A percentile compares a stretch with the other conserved stretches of the same genome.
Evolutionary conservation across 139 green algal genomes (phyloP).

Genomic region (Limnomonas spitsbergensis): DNA sequence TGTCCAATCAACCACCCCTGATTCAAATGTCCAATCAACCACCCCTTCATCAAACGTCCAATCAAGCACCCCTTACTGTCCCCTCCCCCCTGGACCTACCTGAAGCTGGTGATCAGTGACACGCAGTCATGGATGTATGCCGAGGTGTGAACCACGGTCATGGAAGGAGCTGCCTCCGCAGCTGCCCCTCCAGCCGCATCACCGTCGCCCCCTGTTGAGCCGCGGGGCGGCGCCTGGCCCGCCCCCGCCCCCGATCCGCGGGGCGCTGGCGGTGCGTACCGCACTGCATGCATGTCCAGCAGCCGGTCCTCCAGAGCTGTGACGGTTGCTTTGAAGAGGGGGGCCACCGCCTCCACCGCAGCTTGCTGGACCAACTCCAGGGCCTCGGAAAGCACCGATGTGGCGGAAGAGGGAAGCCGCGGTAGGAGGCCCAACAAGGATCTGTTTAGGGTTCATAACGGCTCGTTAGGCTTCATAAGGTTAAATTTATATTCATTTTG

Average conservation of each 20-base stretch:
- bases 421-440: slow-evolving; percentile 17
- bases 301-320: slow-evolving; percentile 30
- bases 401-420: slow-evolving; percentile 27
- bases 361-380: slow-evolving; percentile 32
- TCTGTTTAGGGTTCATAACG: slow-evolving; percentile 39
- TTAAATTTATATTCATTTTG: no score
- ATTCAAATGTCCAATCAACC: no score
- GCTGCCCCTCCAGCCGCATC: neutral
- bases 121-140: slow-evolving; percentile 64
- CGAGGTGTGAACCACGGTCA: slow-evolving; percentile 53
- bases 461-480: neutral
- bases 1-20: no score
- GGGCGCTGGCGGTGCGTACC: no score
- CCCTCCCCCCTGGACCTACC: no score
- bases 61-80: no score
- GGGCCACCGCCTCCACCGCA: slow-evolving; percentile 55
- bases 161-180: neutral
- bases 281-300: slow-evolving; percentile 28
- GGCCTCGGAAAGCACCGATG: slow-evolving; percentile 36
- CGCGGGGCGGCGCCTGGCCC: no score
- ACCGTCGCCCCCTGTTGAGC: neutral
- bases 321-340: slow-evolving; percentile 64
- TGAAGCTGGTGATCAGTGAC: slow-evolving; percentile 62
- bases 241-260: no score
- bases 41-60: no score